Base-by-base conservation (phyloP, 108 stramenopile genomes). In the Pseudonitzschia multiseries region DNA sequence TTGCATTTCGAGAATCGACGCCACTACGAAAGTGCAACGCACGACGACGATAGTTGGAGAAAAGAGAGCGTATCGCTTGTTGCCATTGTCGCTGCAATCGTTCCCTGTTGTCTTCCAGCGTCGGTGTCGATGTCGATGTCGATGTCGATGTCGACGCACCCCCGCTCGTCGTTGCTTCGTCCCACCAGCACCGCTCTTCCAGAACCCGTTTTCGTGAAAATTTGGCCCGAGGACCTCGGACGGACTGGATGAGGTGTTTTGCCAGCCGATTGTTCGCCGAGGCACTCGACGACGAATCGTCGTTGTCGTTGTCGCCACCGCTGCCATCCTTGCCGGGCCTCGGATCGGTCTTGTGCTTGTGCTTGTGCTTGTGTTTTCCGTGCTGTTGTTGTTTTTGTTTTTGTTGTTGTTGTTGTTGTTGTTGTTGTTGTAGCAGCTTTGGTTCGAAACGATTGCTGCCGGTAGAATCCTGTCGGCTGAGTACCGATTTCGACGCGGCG, bases 51-150 rank as follows among this genome's bases (percentile, higher is more conserved):
- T 64, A 77, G 22, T 77, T 68, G 6, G 64, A 46, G 36, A 28
- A 77, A 15, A 78, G n/a, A 18, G 77, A 78, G 32, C 77, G 65
- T 32, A 72, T 56, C 18, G 66, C 28, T 68, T 72, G 70, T 57
- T 78, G 77, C 77, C 77, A 77, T 67, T 42, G 61, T 52, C 31
- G 44, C 27, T 29, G 44, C n/a, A 21, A 22, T 73, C 17, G 62
- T n/a, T 65, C 51, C 31, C 12, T n/a, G 1, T 21, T 21, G 28
- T 57, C 51, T 21, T 43, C 65, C 6, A n/a, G 48, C 33, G 64
- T 36, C 4, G 12, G 18, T 8, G 46, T 48, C n/a, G n/a, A n/a
- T n/a, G n/a, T n/a, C n/a, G n/a, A n/a, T n/a, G n/a, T n/a, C n/a
- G n/a, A n/a, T n/a, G 64, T 36, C 4, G 12, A 14, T 8, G 46